Conservation (phyloP, 331 rosid species). For the Arachis monticola region DNA sequence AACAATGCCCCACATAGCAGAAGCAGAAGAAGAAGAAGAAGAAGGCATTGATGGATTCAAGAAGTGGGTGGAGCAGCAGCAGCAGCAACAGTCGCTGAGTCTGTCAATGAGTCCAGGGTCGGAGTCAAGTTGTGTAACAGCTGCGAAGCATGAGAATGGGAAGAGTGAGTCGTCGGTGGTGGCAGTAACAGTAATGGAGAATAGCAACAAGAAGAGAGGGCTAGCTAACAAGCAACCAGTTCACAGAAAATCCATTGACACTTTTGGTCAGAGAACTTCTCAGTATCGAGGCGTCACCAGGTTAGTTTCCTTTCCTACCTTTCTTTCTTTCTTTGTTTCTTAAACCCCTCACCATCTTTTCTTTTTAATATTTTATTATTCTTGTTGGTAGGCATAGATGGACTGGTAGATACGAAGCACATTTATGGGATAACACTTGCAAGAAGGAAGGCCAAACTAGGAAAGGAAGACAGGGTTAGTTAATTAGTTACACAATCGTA, state of each 20-base stretch:
- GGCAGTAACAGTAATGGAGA: too few relatives aligned
- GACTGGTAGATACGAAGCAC: slow-evolving; percentile 99
- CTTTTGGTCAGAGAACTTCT: slow-evolving; percentile 96
- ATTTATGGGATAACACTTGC: slow-evolving; percentile 99
- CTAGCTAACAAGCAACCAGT: slow-evolving; percentile 80
- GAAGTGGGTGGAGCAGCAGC: slow-evolving; percentile 72
- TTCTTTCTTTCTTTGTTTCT: neutral
- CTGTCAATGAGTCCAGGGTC: slow-evolving; percentile 96
- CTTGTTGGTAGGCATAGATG: slow-evolving; percentile 73
- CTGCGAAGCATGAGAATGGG: slow-evolving; percentile 44
- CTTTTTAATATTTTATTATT: neutral
- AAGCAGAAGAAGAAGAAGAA: neutral
- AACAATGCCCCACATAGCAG: slow-evolving; percentile 46
- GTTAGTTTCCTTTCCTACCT: slow-evolving; percentile 33
- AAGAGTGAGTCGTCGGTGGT: too few relatives aligned
- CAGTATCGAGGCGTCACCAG: slow-evolving; percentile 98
- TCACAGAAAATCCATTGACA: slow-evolving; percentile 92
- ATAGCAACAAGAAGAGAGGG: slow-evolving; percentile 66
- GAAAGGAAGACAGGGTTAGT: slow-evolving; percentile 98
- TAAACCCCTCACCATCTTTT: neutral
- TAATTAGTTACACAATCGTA: neutral
- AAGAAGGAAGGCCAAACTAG: slow-evolving; percentile 99
- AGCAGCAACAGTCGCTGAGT: slow-evolving; percentile 73
- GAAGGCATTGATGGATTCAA: slow-evolving; percentile 43
- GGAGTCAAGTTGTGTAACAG: slow-evolving; percentile 84